Evolutionary conservation across 2,329 filamentous ascomycete genomes (phyloP).

Genomic region (Sclerotinia borealis): DNA sequence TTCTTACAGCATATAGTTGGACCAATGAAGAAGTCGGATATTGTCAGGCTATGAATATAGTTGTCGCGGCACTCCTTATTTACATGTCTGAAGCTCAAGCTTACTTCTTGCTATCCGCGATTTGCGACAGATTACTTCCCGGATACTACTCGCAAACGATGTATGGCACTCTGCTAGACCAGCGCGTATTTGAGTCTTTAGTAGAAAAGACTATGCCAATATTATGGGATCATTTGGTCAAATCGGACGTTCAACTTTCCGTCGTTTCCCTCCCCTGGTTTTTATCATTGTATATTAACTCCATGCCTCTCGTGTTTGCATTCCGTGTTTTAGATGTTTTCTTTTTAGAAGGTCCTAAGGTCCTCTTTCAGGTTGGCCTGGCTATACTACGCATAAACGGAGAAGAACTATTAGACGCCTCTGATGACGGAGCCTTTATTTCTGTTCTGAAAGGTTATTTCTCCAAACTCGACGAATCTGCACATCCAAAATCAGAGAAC

Average conservation of each 20-base stretch:
- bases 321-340: slow-evolving; percentile 96
- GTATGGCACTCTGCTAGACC: slow-evolving; percentile 95
- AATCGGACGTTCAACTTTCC: slow-evolving; percentile 92
- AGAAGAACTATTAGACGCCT: slow-evolving; percentile 86
- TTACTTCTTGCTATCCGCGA: slow-evolving; percentile 84
- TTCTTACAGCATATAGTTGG: slow-evolving; percentile 97
- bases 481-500: slow-evolving; percentile 92
- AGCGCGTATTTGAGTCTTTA: slow-evolving; percentile 93
- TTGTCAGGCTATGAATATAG: slow-evolving; percentile 99
- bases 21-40: slow-evolving; percentile 93
- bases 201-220: slow-evolving; percentile 99
- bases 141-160: slow-evolving; percentile 99
- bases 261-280: slow-evolving; percentile 98
- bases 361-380: slow-evolving; percentile 91
- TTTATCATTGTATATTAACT: slow-evolving; percentile 96
- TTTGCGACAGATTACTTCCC: slow-evolving; percentile 88
- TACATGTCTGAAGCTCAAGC: slow-evolving; percentile 97
- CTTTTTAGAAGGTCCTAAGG: slow-evolving; percentile 95
- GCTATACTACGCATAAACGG: slow-evolving; percentile 97
- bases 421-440: slow-evolving; percentile 94
- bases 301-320: slow-evolving; percentile 96
- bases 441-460: slow-evolving; percentile 95
- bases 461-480: slow-evolving; percentile 84
- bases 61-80: slow-evolving; percentile 94
- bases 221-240: slow-evolving; percentile 95